A percentile compares a stretch with the other conserved stretches of the same genome.
phyloP scores from a whole-genome alignment of 2,329 filamentous ascomycete species.

The Aspergillus sp. region DNA sequence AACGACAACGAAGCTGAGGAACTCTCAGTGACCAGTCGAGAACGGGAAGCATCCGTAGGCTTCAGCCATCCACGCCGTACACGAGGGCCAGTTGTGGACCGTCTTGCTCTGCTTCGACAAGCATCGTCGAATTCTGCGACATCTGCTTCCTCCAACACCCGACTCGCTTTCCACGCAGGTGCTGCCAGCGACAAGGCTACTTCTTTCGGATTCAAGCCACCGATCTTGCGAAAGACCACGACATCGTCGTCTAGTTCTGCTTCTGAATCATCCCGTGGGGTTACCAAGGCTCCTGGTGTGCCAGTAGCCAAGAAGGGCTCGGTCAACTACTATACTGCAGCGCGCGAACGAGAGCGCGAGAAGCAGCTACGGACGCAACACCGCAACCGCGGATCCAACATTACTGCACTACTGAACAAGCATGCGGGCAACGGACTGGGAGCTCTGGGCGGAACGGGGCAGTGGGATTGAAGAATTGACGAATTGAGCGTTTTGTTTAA shows the following conservation, averaged over 20 bases:
- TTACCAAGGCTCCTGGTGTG: constrained; percentile 35
- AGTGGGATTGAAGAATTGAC: constrained; percentile 39
- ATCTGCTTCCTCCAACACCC: constrained; percentile 24
- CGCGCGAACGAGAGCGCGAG: constrained; percentile 60
- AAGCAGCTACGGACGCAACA: constrained; percentile 53
- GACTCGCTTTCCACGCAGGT: constrained; percentile 36
- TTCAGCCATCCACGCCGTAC: constrained; percentile 40
- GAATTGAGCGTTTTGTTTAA: constrained; percentile 1
- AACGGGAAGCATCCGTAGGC: constrained; percentile 27
- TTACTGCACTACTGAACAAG: constrained; percentile 39
- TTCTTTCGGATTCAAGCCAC: constrained; percentile 35
- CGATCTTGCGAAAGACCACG: constrained; percentile 31
- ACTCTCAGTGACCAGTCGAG: constrained; percentile 20
- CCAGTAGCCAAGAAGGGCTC: constrained; percentile 60
- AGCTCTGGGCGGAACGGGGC: constrained; percentile 35
- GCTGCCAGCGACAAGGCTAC: constrained; percentile 13
- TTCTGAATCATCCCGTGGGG: constrained; percentile 25
- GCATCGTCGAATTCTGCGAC: constrained; percentile 45
- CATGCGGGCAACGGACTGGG: constrained; percentile 40
- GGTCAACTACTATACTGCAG: constrained; percentile 57
- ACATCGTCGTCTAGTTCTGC: constrained; percentile 28
- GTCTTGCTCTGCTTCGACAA: constrained; percentile 45
- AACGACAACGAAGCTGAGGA: constrained; percentile 26
- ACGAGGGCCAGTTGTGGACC: constrained; percentile 45
- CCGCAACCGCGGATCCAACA: constrained; percentile 39